Base-by-base conservation (phyloP, 495 filamentous ascomycete species). In the Neurospora cerealis region DNA sequence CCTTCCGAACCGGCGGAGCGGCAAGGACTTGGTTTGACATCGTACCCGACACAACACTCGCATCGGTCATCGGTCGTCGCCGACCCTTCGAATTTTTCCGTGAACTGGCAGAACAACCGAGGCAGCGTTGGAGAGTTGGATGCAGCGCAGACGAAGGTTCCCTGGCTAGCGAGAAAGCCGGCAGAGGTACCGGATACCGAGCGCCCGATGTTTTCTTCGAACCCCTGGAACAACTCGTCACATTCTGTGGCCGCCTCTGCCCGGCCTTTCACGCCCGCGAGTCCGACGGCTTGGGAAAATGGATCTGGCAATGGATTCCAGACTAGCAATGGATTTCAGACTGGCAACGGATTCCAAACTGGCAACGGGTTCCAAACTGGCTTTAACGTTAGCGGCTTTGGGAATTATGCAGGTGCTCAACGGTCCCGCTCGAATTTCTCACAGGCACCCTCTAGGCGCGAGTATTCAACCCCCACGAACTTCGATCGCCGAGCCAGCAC, bases 401-500 rank as follows among this genome's bases (percentile, higher is more conserved):
- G 24, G 13, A 66, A 32, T 28, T 10, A 32, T 34, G 15, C 54
- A 66, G 54, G 13, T 36, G 6, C 15, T 66, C 54, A 66, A 66
- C 54, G 34, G 24, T 66, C 54, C 28, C 54, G 54, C 6, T 66
- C 54, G 28, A 66, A 15, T 66, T 36, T 66, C 15, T 66, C 54
- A 34, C 28, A 36, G 54, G 13, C 54, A 66, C 54, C 13, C 5
- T 66, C 54, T 34, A 66, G 28, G 15, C 54, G 48, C 48, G 48
- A 60, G 5, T 15, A 15, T 28, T 60, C 54, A 34, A 66, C 5
- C 32, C 13, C 54, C 54, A 66, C 54, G 13, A 83, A 85, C 9
- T n/a, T 76, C 2, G 80, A 81, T 5, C 80, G 81, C 15, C 75
- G 80, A 48, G 73, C 62, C 24, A 74, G 73, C 9, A 71, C 62